Base-by-base conservation (phyloP, 2,329 filamentous ascomycete genomes). In the Xylariaceae sp. region DNA sequence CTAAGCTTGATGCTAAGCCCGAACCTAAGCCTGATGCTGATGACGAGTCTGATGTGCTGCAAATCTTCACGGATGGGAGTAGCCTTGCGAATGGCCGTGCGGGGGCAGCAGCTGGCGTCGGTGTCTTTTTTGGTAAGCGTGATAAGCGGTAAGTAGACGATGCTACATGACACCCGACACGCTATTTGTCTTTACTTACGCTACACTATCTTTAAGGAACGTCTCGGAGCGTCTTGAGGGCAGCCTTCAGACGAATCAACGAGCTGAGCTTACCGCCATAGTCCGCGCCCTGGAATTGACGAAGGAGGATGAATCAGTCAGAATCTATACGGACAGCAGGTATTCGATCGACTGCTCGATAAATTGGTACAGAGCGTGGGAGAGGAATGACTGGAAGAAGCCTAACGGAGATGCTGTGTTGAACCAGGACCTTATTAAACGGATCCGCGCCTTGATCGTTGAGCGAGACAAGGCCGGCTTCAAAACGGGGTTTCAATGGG, bases 331-430 rank as follows among this genome's bases (percentile, higher is more conserved):
- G n/a, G 94, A 99, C 72, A 94, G 88, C 70, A 85, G 85, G 65
- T 97, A 97, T 72, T 81, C 89, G 1, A 96, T 96, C 70, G 86
- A 92, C 61, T 97, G 92, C 66, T 83, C 91, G 22, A 95, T 86
- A 0, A 79, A 84, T 42, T 99, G 94, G 92, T 91, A 84, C 65
- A 70, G 73, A 19, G 85, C 80, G 52, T 97, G 94, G 94, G 76
- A 83, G 59, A 78, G 72, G 52, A 83, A 92, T 63, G 79, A 79
- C 5, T 99, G 92, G 92, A 80, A 79, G 67, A 96, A 54, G 26
- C 22, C 85, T n/a, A 73, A 77, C 0, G 83, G 84, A 9, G 86
- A 80, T 6, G 86, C 80, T 0, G 92, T 97, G 7, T 87, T 92
- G 74, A 97, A 99, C 69, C 84, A 84, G 65, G 94, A 99, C 65